Evolutionary conservation across 768 basidiomycete genomes (phyloP), one percentile per base, ranked within the genome.

Genomic region (Suillus cothurnatus): DNA sequence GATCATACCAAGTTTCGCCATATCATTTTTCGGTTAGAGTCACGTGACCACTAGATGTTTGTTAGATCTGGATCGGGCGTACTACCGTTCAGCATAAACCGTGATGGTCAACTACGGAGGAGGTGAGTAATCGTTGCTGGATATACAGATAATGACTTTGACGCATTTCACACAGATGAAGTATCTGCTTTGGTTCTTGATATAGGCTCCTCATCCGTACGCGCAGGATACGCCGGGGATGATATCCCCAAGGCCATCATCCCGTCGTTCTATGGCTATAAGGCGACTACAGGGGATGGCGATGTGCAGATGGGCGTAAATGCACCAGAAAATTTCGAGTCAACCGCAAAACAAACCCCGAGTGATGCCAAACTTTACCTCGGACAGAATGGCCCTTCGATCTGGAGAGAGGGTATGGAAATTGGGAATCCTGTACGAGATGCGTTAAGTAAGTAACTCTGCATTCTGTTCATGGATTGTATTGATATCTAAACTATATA

Each of bases 141-240:
- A 28, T 32, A 61, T 14, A 21, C 21, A 41, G 6, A 31, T 43
- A 3, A 28, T 31, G 19, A 3, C 6, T 39, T 59, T 59, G 26
- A 59, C 26, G 8, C 1, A 1, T 21, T 59, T n/a, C 41, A 4
- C 31, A 15, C 66, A 97, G 96, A 98, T 75, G 96, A 98, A 81
- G 95, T 99, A n/a, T 92, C 95, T 41, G 97, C 97, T 36, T 81
- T 99, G 61, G 97, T 99, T 28, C 81, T 99, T 43, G 97, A 99
- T 81, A 91, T 99, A 74, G 97, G 97, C 34, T 83, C 92, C 14
- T 91, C 92, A 31, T 91, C 94, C 11, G 80, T 96, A 62, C 90
- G 97, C 74, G 94, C 95, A 14, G 97, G 97, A 61, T 97, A 99
- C 77, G 97, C 97, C 14, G 97, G 97, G 55, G 97, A 99, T 78